phyloP scores from a whole-genome alignment of 2,329 filamentous ascomycete species.

The Knoxdaviesia capensis region DNA sequence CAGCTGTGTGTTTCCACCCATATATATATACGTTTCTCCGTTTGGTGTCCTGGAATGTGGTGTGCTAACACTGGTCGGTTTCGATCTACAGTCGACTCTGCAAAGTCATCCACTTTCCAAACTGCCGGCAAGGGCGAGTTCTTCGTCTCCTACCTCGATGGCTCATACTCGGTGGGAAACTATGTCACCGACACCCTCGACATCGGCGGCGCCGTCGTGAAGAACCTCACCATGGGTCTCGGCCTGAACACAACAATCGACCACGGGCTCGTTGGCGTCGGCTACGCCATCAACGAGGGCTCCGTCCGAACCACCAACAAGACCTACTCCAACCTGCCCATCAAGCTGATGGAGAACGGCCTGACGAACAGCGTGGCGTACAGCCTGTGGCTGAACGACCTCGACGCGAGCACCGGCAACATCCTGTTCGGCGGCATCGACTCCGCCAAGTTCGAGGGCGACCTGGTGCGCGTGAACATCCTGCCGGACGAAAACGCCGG shows the following conservation, averaged over 20 bases:
- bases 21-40: not conserved
- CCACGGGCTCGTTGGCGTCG: conserved; percentile 39
- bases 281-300: conserved; percentile 35
- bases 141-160: conserved; percentile 40
- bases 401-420: conserved; percentile 40
- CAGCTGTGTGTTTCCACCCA: conserved; percentile 18
- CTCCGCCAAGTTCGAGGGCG: conserved; percentile 48
- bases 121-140: conserved; percentile 23
- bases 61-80: conserved; percentile 5
- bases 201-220: conserved; percentile 29
- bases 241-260: conserved; percentile 31
- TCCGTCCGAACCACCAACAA: conserved; percentile 10
- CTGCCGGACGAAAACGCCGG: conserved; percentile 19
- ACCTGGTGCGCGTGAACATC: conserved; percentile 40
- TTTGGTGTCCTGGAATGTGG: not conserved
- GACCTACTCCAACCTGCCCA: conserved; percentile 38
- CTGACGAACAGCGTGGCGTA: conserved; percentile 48
- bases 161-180: conserved; percentile 32
- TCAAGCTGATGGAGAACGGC: conserved; percentile 40
- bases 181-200: conserved; percentile 37
- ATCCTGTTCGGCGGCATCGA: conserved; percentile 72
- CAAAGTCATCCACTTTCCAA: conserved; percentile 24
- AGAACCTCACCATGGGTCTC: conserved; percentile 38
- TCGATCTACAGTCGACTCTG: conserved; percentile 19
- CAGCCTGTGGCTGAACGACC: conserved; percentile 46